These are phyloP conservation scores for Ogataea nitratoaversa DNA, from an alignment of 805 yeast genomes.

Conservation along the genomic window DNA sequence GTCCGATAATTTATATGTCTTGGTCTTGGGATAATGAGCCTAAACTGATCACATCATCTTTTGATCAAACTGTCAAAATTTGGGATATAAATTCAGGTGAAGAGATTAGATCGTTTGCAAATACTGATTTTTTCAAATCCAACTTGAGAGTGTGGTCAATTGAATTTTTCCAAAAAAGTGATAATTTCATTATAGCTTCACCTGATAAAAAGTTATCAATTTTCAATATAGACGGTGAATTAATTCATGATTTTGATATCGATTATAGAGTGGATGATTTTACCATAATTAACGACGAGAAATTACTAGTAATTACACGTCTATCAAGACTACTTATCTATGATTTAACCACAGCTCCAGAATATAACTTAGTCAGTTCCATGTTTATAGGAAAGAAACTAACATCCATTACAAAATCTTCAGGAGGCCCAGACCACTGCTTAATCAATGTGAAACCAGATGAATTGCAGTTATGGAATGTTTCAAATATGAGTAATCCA, in stretches of 20 bases:
- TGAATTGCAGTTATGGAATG: constrained; percentile 80
- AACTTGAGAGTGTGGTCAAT: constrained; percentile 47
- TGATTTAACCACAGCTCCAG: constrained; percentile 33
- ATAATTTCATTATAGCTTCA: constrained; percentile 63
- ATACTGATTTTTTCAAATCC: constrained; percentile 17
- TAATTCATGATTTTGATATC: constrained; percentile 21
- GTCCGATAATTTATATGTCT: constrained; percentile 58
- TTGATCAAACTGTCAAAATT: constrained; percentile 64
- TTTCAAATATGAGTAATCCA: constrained; percentile 43
- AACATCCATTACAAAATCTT: constrained; percentile 61
- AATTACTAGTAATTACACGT: constrained; percentile 58
- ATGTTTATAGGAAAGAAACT: constrained; percentile 53
- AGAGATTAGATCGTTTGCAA: constrained; percentile 17
- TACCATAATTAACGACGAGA: constrained; percentile 62
- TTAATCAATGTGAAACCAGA: constrained; percentile 68
- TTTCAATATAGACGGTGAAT: constrained; percentile 36
- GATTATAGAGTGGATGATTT: constrained; percentile 59
- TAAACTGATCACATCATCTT: constrained; percentile 63
- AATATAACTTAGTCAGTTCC: constrained; percentile 26
- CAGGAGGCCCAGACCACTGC: constrained; percentile 44
- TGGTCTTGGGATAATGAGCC: constrained; percentile 70
- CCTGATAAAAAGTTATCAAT: constrained; percentile 64
- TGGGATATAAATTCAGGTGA: constrained; percentile 54
- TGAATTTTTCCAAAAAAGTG: constrained; percentile 53
- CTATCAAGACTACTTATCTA: constrained; percentile 59